Evolutionary conservation across 441 rosid species (phyloP), one percentile per base, ranked within the genome.

Genomic region (Omphalea diandra): DNA sequence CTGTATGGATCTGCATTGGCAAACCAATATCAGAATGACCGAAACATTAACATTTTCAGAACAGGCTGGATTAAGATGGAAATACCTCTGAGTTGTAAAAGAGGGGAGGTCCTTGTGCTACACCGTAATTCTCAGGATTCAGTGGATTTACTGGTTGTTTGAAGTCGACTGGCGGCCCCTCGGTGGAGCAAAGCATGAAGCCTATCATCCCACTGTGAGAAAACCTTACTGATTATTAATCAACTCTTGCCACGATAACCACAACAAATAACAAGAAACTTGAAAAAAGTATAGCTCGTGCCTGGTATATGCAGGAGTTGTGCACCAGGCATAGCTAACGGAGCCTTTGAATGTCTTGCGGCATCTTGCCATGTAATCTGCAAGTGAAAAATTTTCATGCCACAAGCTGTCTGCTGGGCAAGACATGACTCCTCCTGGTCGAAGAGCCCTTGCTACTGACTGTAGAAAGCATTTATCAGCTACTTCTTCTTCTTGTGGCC

Each of bases 161-260:
- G 86, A 91, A 89, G 75, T 91, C 88, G 22, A 91, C 91, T 3
- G 76, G 41, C 56, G 87, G 89, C 36, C 97, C 97, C 73, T 83
- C 91, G 0, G 82, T 86, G 15, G 97, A 84, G 76, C 97, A 91
- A 35, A 91, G 92, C 90, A 91, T 79, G 84, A 84, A 88, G 55
- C 97, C 94, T 27, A 87, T 88, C 55, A 86, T 88, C 33, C 97
- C 97, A 73, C 92, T 87, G 88, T 67, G 73, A 70, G 9, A 20
- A 71, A 32, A 54, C 32, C 20, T 11, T 9, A 54, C 33, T 54
- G 5, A 57, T 5, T 5, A 3, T 57, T 57, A 7, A 68, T 43
- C 20, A 64, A 40, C 18, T 41, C 38, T 7, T 2, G 10, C 1
- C 58, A 26, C 8, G 9, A 31, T 22, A 6, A 12, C 3, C 17